Percentiles rank a stretch among this genome's conserved stretches.
phyloP scores from a whole-genome alignment of 805 yeast species.

The Saccharomycopsis selenospora region DNA sequence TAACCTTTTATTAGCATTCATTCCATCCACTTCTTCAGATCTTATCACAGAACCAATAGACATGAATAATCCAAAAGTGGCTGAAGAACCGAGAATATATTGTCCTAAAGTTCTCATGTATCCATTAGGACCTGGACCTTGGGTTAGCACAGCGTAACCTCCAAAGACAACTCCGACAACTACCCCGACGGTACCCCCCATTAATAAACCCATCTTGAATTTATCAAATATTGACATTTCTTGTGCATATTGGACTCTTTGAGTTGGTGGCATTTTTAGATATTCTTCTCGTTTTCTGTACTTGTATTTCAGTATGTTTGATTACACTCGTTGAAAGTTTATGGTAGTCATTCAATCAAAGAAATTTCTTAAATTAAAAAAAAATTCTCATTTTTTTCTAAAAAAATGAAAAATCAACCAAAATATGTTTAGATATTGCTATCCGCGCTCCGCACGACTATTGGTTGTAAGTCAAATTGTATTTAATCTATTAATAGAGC shows the following conservation, averaged over 20 bases:
- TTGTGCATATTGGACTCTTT: slow-evolving; percentile 45
- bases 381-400: too few species aligned
- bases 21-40: slow-evolving; percentile 40
- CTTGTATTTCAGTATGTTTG: too few species aligned
- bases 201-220: slow-evolving; percentile 96
- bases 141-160: slow-evolving; percentile 80
- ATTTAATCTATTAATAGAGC: too few species aligned
- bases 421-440: too few species aligned
- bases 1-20: not conserved
- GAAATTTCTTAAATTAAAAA: too few species aligned
- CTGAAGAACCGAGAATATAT: slow-evolving; percentile 93
- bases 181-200: slow-evolving; percentile 90
- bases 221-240: slow-evolving; percentile 89
- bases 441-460: too few species aligned
- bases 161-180: slow-evolving; percentile 94
- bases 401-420: too few species aligned
- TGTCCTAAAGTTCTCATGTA: slow-evolving; percentile 94
- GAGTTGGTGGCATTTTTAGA: slow-evolving; percentile 48
- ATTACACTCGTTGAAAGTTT: too few species aligned
- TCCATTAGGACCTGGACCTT: slow-evolving; percentile 98
- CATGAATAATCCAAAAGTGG: slow-evolving; percentile 95
- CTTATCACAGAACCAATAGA: slow-evolving; percentile 89
- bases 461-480: too few species aligned
- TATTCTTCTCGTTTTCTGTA: too few species aligned
- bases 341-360: too few species aligned